Evolutionary conservation across 768 basidiomycete genomes (phyloP).

Genomic region (Boletus vermiculosoides): DNA sequence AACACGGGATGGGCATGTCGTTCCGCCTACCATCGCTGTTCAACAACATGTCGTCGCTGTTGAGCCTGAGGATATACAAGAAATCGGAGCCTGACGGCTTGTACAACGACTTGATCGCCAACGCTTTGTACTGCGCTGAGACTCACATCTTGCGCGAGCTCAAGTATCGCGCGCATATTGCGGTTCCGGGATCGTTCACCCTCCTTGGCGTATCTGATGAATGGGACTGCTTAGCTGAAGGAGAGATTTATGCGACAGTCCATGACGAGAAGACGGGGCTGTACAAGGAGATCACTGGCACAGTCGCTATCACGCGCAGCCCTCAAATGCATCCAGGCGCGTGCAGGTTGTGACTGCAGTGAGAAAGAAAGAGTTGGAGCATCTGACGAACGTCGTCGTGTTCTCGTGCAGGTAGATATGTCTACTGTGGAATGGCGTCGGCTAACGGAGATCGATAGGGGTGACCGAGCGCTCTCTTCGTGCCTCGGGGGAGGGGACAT

Average conservation of each 20-base stretch:
- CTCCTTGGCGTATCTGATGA: conserved; percentile 55
- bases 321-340: conserved; percentile 54
- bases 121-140: conserved; percentile 37
- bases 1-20: conserved; percentile 46
- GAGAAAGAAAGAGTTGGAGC: conserved; percentile 36
- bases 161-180: conserved; percentile 51
- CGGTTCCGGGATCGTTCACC: conserved; percentile 47
- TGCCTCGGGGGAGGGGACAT: conserved; percentile 54
- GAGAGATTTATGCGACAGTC: conserved; percentile 48
- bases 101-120: conserved; percentile 38
- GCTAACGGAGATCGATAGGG: conserved; percentile 29
- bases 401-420: conserved; percentile 44
- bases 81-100: conserved; percentile 11
- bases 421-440: neutral
- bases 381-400: conserved; percentile 47
- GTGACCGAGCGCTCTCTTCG: conserved; percentile 43
- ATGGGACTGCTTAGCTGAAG: conserved; percentile 43
- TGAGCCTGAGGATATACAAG: conserved; percentile 29
- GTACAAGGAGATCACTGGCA: conserved; percentile 34
- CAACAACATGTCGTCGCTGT: conserved; percentile 33
- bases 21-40: conserved; percentile 46
- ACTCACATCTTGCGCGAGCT: conserved; percentile 50
- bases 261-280: conserved; percentile 31
- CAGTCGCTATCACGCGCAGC: conserved; percentile 47
- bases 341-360: conserved; percentile 44